Percentiles rank a stretch among this genome's conserved stretches.
Conservation (phyloP, 495 filamentous ascomycete genomes). For the Xylaria curta region DNA sequence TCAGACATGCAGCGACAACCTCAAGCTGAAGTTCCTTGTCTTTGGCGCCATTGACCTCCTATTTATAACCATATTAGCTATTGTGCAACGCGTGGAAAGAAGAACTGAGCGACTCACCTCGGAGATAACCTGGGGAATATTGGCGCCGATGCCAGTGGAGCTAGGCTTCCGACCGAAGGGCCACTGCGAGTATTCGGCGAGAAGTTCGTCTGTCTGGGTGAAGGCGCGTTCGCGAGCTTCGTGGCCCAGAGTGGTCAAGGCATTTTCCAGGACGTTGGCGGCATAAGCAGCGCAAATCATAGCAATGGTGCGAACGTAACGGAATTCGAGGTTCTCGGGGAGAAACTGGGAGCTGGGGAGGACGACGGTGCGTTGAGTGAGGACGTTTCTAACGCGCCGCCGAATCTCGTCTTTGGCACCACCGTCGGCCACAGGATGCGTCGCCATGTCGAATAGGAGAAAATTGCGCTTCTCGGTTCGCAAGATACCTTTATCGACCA, state of each 20-base stretch:
- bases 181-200: slow-evolving; percentile 96
- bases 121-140: slow-evolving; percentile 83
- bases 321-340: slow-evolving; percentile 91
- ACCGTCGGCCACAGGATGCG: slow-evolving; percentile 95
- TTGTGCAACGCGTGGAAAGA: not conserved
- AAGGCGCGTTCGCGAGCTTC: slow-evolving; percentile 93
- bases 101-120: slow-evolving; percentile 56
- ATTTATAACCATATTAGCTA: slow-evolving; percentile 24
- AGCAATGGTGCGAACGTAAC: slow-evolving; percentile 85
- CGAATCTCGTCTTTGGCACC: slow-evolving; percentile 98
- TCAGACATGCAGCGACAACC: slow-evolving; percentile 94
- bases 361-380: slow-evolving; percentile 93
- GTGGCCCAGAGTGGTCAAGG: slow-evolving; percentile 89
- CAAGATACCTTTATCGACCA: slow-evolving; percentile 98
- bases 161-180: slow-evolving; percentile 85
- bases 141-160: slow-evolving; percentile 86
- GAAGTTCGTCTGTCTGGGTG: slow-evolving; percentile 92
- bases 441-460: slow-evolving; percentile 99
- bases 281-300: slow-evolving; percentile 99
- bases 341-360: slow-evolving; percentile 82
- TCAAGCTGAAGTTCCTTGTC: slow-evolving; percentile 96
- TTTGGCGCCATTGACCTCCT: slow-evolving; percentile 80
- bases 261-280: slow-evolving; percentile 97
- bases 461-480: slow-evolving; percentile 99
- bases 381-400: slow-evolving; percentile 86